Evolutionary conservation across 2,329 filamentous ascomycete species (phyloP).

Genomic region (Trichoderma atrobrunneum): DNA sequence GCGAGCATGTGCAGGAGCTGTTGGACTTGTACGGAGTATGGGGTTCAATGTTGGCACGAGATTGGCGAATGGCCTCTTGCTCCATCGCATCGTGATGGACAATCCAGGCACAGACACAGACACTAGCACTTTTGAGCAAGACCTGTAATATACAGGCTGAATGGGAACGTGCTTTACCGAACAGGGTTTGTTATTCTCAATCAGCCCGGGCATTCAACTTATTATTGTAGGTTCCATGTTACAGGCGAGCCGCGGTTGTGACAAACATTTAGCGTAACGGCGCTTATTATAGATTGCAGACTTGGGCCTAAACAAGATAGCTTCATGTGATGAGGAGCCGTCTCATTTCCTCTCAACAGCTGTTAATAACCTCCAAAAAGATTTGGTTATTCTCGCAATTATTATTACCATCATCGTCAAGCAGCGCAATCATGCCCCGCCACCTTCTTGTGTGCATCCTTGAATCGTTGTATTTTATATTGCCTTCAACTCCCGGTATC

Average conservation of each 20-base stretch:
- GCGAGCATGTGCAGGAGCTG: neutral
- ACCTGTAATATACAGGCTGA: neutral
- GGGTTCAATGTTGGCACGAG: neutral
- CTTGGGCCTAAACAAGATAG: neutral
- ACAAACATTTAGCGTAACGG: neutral
- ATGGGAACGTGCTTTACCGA: neutral
- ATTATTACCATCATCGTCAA: neutral
- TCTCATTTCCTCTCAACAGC: neutral
- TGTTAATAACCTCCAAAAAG: neutral
- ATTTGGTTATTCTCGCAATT: neutral
- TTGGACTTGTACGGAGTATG: neutral
- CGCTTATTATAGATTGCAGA: neutral
- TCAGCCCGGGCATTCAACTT: neutral
- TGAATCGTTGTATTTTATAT: neutral
- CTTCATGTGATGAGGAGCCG: neutral
- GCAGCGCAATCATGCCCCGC: neutral
- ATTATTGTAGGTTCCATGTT: neutral
- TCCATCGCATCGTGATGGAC: neutral
- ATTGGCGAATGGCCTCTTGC: conserved; percentile 3
- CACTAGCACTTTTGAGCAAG: neutral
- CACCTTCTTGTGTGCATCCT: neutral
- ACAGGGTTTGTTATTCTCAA: neutral
- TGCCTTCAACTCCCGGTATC: conserved; percentile 1
- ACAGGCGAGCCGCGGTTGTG: neutral
- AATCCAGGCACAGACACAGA: neutral